Conservation (phyloP, 2,329 filamentous ascomycete species). For the Diaporthe humulicola region DNA sequence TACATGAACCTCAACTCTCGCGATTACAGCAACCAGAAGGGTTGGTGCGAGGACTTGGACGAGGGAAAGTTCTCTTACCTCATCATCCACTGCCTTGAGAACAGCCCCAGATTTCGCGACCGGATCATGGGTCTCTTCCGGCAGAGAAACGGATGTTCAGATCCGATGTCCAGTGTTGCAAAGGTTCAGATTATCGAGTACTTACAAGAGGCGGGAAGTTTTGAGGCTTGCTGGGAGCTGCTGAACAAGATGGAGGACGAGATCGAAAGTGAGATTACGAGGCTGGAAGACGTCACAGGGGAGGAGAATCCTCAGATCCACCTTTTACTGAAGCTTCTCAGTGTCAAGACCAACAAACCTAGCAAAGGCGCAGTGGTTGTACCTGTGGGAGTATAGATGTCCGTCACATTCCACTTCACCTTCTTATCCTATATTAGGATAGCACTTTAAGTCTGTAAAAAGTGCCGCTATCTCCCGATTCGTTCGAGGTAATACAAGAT, state of each 20-base stretch:
- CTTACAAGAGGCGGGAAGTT: not conserved
- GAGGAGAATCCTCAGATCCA: conserved; percentile 11
- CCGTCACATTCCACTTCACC: not conserved
- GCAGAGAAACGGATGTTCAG: not conserved
- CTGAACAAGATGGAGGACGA: not conserved
- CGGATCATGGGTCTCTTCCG: conserved; percentile 21
- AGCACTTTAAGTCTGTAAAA: not conserved
- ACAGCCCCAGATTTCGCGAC: not conserved
- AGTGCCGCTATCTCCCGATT: not conserved
- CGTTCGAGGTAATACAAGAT: not conserved
- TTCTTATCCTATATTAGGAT: not conserved
- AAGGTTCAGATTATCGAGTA: conserved; percentile 11
- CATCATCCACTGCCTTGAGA: conserved; percentile 3
- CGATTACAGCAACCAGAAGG: conserved; percentile 6
- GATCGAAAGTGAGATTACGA: not conserved
- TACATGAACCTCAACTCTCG: conserved; percentile 21
- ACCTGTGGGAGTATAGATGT: not conserved
- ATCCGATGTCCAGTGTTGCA: not conserved
- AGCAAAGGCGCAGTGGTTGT: not conserved
- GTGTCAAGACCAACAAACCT: not conserved
- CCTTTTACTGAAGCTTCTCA: conserved; percentile 13
- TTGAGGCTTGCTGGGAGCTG: conserved; percentile 16
- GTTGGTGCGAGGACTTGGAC: conserved; percentile 14
- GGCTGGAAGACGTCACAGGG: not conserved
- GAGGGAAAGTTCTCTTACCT: conserved; percentile 25